A percentile compares a stretch with the other conserved stretches of the same genome.
Evolutionary conservation across 106 monocot genomes (phyloP).

Genomic region (Gastrodia elata): DNA sequence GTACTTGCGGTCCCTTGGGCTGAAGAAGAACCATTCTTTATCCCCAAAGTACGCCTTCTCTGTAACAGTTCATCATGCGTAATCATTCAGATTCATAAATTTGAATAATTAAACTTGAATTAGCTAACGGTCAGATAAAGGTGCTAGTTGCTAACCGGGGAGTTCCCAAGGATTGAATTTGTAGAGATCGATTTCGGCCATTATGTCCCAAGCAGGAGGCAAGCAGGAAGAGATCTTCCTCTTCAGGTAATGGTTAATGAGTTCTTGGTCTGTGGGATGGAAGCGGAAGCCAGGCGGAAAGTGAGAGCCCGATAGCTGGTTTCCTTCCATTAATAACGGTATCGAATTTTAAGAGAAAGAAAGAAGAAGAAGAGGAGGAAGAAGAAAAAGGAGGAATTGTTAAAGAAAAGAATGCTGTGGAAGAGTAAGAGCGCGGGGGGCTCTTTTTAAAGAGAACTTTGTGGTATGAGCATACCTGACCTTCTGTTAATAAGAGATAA

Average conservation of each 20-base stretch:
- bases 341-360: too few relatives aligned
- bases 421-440: too few relatives aligned
- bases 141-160: not conserved
- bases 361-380: too few relatives aligned
- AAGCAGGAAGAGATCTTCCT: constrained; percentile 3
- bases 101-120: not conserved
- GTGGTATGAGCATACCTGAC: too few relatives aligned
- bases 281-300: constrained; percentile 12
- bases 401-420: too few relatives aligned
- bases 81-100: not conserved
- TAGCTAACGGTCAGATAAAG: not conserved
- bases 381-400: too few relatives aligned
- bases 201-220: constrained; percentile 1
- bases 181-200: constrained; percentile 12
- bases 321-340: not conserved
- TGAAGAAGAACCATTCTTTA: constrained; percentile 25
- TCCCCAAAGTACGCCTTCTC: constrained; percentile 25
- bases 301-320: not conserved
- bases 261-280: constrained; percentile 13
- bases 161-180: constrained; percentile 19
- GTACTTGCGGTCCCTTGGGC: constrained; percentile 22
- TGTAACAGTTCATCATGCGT: not conserved
- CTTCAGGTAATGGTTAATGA: constrained; percentile 15
- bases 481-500: too few relatives aligned
- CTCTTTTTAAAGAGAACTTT: too few relatives aligned